Base-by-base conservation (phyloP, 148 eudicot genomes). In the Arctostaphylos glauca region DNA sequence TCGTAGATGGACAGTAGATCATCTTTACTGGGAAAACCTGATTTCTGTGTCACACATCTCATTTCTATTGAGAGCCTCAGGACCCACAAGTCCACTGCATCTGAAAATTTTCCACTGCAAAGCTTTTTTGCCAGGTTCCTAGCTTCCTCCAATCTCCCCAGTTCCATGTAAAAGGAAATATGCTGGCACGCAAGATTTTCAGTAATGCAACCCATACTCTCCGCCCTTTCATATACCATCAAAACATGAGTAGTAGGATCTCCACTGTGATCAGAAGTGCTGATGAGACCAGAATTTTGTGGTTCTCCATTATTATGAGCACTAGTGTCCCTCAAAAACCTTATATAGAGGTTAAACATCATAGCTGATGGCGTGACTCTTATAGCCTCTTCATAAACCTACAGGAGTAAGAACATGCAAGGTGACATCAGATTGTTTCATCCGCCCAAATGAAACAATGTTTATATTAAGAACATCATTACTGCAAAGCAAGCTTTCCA, bases 381-480 rank as follows among this genome's bases (percentile, higher is more conserved):
- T 74, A 91, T 72, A 82, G 94, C 98, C 83, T 91, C 93, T 77
- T 94, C 96, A 89, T 91, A 95, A 58, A 95, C 91, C 98, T 95
- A 83, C 47, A 84, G 70, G 43, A 50, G 71, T 9, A 13, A 87
- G 55, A 81, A 76, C 80, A 75, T 75, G 46, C 47, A 77, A 54
- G n/a, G 44, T 77, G 73, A 82, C 73, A 49, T 46, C 52, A 80
- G 21, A 80, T 9, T 59, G 68, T 41, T 31, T 43, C 3, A 84
- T 8, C 49, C 31, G 53, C n/a, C 49, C 38, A 1, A 68, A 21
- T 43, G 52, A 31, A n/a, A 78, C 10, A 73, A 31, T 31, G 38
- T 31, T 31, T 31, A 31, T 31, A 31, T 31, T 31, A 31, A 31
- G 38, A 31, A 31, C 1, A 31, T 31, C 38, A 31, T 31, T 31